Evolutionary conservation across 2,329 filamentous ascomycete genomes (phyloP), one percentile per base, ranked within the genome.

Genomic region (Aspergillus proliferans): DNA sequence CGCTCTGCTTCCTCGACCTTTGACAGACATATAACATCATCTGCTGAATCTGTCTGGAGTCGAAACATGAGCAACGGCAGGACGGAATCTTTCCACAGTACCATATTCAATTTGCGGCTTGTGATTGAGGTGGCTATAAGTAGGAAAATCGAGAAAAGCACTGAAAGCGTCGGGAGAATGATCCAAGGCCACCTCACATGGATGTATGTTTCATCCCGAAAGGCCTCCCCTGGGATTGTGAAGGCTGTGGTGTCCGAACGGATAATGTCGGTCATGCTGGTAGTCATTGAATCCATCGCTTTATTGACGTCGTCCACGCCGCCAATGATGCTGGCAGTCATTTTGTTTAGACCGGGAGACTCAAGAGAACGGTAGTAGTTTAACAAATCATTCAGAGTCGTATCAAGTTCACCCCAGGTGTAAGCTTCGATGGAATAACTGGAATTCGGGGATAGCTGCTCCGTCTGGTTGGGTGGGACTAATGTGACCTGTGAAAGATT

Each of bases 101-200:
- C 42, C 7, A 12, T 10, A 28, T 28, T 14, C 42, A 26, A 6
- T 10, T 14, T 15, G 14, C 14, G 2, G 18, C 14, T 44, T n/a
- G 24, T 18, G n/a, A 44, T 24, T 8, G 42, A 21, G 6, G 54
- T 55, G 2, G 26, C 46, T 6, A 47, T 52, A 58, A 68, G 50
- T 15, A 66, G 51, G 1, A 56, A 21, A 3, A 52, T 51, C 1
- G 58, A 56, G 3, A 58, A 12, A 7, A 58, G 10, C 2, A 54
- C 54, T 39, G 59, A 51, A 3, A 41, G 28, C 1, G 61, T 26
- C 6, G 64, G 61, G 7, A 66, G 45, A 21, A 59, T 56, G 6
- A 66, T 49, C 65, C 64, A 69, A 1, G 54, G 53, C 65, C 66
- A 68, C 9, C 56, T 55, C 7, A 68, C 62, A 15, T 55, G 47